phyloP scores from a whole-genome alignment of 352 stramenopile species.

The Nothophytophthora sp. region DNA sequence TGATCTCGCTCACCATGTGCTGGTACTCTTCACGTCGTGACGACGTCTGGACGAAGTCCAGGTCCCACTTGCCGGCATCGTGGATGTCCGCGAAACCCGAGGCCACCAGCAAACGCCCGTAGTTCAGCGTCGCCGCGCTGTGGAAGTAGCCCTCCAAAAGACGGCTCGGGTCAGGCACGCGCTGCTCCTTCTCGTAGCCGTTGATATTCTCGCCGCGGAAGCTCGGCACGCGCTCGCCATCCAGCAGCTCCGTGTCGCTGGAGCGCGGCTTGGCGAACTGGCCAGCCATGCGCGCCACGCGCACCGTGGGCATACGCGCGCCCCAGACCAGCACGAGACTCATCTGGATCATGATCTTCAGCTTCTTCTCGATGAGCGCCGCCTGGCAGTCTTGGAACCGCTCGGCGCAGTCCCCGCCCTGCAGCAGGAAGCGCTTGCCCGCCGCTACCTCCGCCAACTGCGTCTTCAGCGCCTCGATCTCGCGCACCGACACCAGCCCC shows the following conservation, averaged over 20 bases:
- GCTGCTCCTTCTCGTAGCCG: conserved; percentile 91
- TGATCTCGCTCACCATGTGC: conserved; percentile 97
- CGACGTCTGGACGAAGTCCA: conserved; percentile 98
- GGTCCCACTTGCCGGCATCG: conserved; percentile 96
- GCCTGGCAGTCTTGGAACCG: conserved; percentile 93
- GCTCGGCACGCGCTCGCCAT: conserved; percentile 94
- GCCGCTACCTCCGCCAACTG: conserved; percentile 93
- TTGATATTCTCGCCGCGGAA: conserved; percentile 99
- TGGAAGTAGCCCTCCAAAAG: conserved; percentile 98
- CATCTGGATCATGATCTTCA: conserved; percentile 98
- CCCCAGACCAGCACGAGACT: conserved; percentile 97
- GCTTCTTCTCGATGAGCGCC: conserved; percentile 89
- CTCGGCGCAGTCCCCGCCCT: conserved; percentile 99
- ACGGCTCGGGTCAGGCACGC: conserved; percentile 92
- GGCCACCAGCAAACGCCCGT: conserved; percentile 94
- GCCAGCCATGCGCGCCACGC: conserved; percentile 96
- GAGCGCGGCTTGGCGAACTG: conserved; percentile 99
- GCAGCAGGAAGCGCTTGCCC: conserved; percentile 98
- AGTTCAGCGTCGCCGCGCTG: conserved; percentile 97
- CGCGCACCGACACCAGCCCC: conserved; percentile 96
- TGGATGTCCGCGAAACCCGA: conserved; percentile 98
- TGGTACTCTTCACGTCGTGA: conserved; percentile 93
- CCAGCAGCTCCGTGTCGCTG: conserved; percentile 93
- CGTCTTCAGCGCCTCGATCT: conserved; percentile 92
- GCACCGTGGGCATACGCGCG: conserved; percentile 96